Base-by-base conservation (phyloP, 1,139 yeast species). In the Candida frijolesensis region DNA sequence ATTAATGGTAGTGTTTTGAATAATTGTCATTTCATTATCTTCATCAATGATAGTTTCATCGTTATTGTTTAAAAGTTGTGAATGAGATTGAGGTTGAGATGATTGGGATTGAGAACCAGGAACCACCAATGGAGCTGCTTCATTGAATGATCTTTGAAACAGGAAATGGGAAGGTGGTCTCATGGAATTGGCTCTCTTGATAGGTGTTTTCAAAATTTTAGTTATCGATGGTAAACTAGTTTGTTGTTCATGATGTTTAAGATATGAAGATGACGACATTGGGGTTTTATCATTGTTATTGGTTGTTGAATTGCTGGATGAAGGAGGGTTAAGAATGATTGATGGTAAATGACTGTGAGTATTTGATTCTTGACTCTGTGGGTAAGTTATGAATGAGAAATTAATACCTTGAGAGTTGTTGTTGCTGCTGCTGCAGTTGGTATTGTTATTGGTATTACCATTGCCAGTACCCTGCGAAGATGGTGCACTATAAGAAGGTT, bases 191-290 rank as follows among this genome's bases (percentile, higher is more conserved):
- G 73, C 63, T 54, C 65, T 64, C 60, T 72, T 68, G 55, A 75
- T 70, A 32, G 81, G 81, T 2, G 81, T 76, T 54, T 74, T 74
- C 59, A 76, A 69, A 47, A 76, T 76, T 55, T 74, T 76, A 55
- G 71, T 72, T 49, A 76, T 76, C 27, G 79, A 65, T 25, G 81
- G 81, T 48, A 72, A 63, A 42, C 47, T 47, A 19, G 53, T 50
- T 14, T 22, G 25, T 14, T 22, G 35, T n/a, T 33, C 32, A 8
- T 42, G 46, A 33, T 45, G 34, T 43, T 32, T 35, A 35, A 48
- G 38, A 41, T 50, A 43, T 27, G 47, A 48, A 11, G 55, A 41
- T 10, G 45, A 47, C 27, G 30, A 16, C 25, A 15, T n/a, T 40
- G 50, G 43, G 5, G 35, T 29, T 12, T 18, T 16, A 11, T 37